phyloP scores from a whole-genome alignment of 139 green algal species.

The Chlorella sp. region DNA sequence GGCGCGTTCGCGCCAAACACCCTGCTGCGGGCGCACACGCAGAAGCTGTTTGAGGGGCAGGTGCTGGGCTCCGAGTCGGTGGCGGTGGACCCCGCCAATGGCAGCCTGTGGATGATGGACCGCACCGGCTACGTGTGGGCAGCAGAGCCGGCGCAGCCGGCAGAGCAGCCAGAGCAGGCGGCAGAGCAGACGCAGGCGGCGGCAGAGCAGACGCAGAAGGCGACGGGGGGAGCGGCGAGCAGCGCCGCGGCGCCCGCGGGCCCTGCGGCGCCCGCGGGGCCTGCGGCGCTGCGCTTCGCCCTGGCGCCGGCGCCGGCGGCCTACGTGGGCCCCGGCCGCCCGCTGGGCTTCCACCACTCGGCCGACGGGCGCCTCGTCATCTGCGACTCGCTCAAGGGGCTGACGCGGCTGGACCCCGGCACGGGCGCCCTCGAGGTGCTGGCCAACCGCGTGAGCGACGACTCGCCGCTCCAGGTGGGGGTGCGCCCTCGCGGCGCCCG shows the following conservation, averaged over 20 bases:
- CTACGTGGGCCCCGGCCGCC: conserved; percentile 41
- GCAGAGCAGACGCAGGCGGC: not conserved
- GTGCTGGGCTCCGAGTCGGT: conserved; percentile 43
- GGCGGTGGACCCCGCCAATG: conserved; percentile 25
- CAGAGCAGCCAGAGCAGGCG: conserved; percentile 2
- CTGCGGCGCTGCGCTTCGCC: no score
- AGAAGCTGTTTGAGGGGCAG: conserved; percentile 33
- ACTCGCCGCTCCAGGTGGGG: not conserved
- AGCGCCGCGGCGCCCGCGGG: not conserved
- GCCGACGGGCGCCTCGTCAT: conserved; percentile 30
- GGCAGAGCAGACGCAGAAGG: not conserved
- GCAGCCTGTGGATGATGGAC: conserved; percentile 37
- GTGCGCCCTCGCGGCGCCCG: no score
- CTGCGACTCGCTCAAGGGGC: conserved; percentile 35
- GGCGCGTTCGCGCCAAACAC: conserved; percentile 33
- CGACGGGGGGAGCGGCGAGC: not conserved
- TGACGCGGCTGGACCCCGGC: conserved; percentile 37
- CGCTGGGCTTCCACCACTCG: conserved; percentile 36
- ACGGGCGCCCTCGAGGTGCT: conserved; percentile 17
- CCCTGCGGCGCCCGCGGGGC: no score
- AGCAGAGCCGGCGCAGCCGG: no score
- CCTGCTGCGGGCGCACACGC: not conserved
- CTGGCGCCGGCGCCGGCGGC: conserved; percentile 3
- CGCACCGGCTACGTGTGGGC: conserved; percentile 32
- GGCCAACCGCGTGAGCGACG: conserved; percentile 12